Percentiles rank a stretch among this genome's conserved stretches.
Evolutionary conservation across 2,329 filamentous ascomycete genomes (phyloP).

Genomic region (Hypoxylon sp.): DNA sequence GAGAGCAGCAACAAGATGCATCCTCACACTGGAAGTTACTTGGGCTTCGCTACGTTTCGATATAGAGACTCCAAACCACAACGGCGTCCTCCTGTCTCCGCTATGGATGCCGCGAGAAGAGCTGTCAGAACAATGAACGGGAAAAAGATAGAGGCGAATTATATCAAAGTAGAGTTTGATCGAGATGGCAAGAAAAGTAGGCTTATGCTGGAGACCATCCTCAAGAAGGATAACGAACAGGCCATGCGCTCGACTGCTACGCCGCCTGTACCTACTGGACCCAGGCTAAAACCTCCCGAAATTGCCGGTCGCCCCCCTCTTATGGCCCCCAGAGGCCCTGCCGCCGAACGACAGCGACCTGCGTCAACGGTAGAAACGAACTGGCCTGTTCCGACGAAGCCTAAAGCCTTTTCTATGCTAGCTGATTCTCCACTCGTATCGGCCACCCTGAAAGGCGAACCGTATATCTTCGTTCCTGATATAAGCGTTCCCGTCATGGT

Average conservation of each 20-base stretch:
- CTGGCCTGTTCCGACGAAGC: slow-evolving; percentile 60
- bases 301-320: slow-evolving; percentile 77
- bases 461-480: slow-evolving; percentile 92
- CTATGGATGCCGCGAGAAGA: slow-evolving; percentile 83
- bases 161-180: slow-evolving; percentile 88
- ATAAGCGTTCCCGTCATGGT: slow-evolving; percentile 88
- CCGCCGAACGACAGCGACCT: slow-evolving; percentile 65
- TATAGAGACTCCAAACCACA: slow-evolving; percentile 80
- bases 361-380: slow-evolving; percentile 55
- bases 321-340: slow-evolving; percentile 89
- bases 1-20: slow-evolving; percentile 96
- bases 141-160: slow-evolving; percentile 82
- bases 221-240: slow-evolving; percentile 78
- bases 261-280: slow-evolving; percentile 47
- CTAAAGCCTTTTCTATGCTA: slow-evolving; percentile 64
- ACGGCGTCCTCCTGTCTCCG: slow-evolving; percentile 72
- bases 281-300: slow-evolving; percentile 56
- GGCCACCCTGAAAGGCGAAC: slow-evolving; percentile 79
- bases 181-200: slow-evolving; percentile 87
- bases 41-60: slow-evolving; percentile 92
- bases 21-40: slow-evolving; percentile 91
- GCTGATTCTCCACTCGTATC: slow-evolving; percentile 78
- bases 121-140: slow-evolving; percentile 84
- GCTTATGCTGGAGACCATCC: slow-evolving; percentile 80
- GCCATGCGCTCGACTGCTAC: slow-evolving; percentile 57